Base-by-base conservation (phyloP, 345 rosid species). In the Dovyalis caffra region DNA sequence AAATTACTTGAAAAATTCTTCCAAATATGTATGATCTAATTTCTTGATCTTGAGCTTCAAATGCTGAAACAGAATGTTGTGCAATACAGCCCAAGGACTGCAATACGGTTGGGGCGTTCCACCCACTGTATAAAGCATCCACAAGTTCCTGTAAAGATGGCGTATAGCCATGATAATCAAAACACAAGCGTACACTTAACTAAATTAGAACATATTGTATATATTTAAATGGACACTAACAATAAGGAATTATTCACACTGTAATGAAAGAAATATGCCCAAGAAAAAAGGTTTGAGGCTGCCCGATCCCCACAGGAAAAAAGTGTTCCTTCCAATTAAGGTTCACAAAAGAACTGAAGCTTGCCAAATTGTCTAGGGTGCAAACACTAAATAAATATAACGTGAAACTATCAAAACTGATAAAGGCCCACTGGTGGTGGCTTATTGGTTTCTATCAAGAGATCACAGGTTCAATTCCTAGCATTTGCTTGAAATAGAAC, bases 61-160 rank as follows among this genome's bases (percentile, higher is more conserved):
- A 91, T 71, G 84, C 79, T 47, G 77, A 80, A 71, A 85, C 84
- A 71, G 90, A 91, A 82, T 83, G 83, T 80, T 89, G 95, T 15
- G 92, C 86, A 76, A 88, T 81, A 83, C 95, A 90, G 62, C 97
- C 98, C 90, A 95, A 78, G 66, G 99, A 92, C 81, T 95, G 95
- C 87, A 95, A 84, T 73, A 83, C 83, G 64, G 99, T 91, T 71
- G 99, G 91, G 76, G 85, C 78, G 68, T 92, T 88, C 75, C 33
- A 62, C 77, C 94, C 90, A 60, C 78, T 43, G 70, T 77, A 83
- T 72, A 95, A 82, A 80, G 90, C 87, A 83, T 82, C 82, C 74
- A 86, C 85, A 81, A 95, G 91, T 76, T 79, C 86, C 97, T 92
- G 92, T 74, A 77, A 62, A 73, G 77, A 51, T 53, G 66, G 8